Evolutionary conservation across 257 asterid genomes (phyloP), one percentile per base, ranked within the genome.

Genomic region (Solanum tacnaense): DNA sequence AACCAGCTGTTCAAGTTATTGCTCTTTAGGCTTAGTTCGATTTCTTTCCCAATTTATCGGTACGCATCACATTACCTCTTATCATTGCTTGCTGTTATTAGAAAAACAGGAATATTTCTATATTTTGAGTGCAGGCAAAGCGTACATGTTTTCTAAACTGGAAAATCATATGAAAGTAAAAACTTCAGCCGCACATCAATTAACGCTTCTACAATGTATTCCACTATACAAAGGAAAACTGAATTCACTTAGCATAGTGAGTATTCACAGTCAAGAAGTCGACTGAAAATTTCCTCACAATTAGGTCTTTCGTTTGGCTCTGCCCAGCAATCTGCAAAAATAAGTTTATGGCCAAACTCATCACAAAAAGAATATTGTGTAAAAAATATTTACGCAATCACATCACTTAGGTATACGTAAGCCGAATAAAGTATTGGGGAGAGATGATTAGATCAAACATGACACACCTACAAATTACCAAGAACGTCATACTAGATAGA

Each of bases 221-320:
- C 88, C 89, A 89, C 41, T 6, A 41, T 86, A 89, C 92, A 90
- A 49, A 49, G 74, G 52, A 70, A 86, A 74, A 86, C 27, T 44
- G 39, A 87, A 68, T 27, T 46, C 83, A 90, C 90, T 89, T 90
- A 94, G 92, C 97, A 93, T 71, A 94, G 94, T 39, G 96, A 92
- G 87, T 92, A 92, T 88, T 95, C 98, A 88, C 98, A 94, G 89
- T 94, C 96, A n/a, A 94, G 91, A 87, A 95, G 91, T 67, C 98
- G 97, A 7, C 89, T 86, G 39, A 94, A 94, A 89, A 95, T 95
- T 52, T 94, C 95, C 91, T 94, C 97, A 38, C 98, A 95, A 88
- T 92, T 94, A 68, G 98, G 98, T 82, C 98, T 93, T 87, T 94
- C 92, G 29, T 94, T 89, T 58, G 97, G 93, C 89, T 94, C 98